Base-by-base conservation (phyloP, 169 alveolate species). In the Hepatocystis sp. region DNA sequence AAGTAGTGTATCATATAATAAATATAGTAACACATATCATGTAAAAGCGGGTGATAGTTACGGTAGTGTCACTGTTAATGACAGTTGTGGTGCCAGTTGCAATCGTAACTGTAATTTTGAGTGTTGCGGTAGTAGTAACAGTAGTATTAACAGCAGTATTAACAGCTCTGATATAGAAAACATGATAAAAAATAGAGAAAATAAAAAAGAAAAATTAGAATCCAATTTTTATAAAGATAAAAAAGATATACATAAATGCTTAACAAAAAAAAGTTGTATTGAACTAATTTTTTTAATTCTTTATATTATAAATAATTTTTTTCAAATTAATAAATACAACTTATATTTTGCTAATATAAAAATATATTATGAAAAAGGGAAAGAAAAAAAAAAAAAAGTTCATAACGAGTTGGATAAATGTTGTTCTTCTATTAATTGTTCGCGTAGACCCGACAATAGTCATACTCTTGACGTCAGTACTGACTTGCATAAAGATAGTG, bases 141-240 rank as follows among this genome's bases (percentile, higher is more conserved):
- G n/a, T n/a, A n/a, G n/a, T n/a, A n/a, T n/a, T n/a, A n/a, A n/a
- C 8, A 68, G 86, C 34, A 76, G 88, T n/a, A 27, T 76, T 2
- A 27, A 58, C 44, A 76, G 88, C 32, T 40, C 88, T 5, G 88
- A 76, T 39, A 76, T 76, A 44, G 88, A 76, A 15, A 58, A 76
- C 2, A 23, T 76, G 36, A 44, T 27, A 0, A 25, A 23, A 27
- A 55, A 28, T 0, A 40, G 39, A 8, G 46, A 32, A 23, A 17
- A 40, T 2, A 63, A 23, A 27, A 39, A 55, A 15, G 49, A 23
- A 17, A 53, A 30, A 28, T 1, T 23, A 19, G 7, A 30, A 13
- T 30, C 30, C 2, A 46, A 65, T 36, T 40, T 63, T 49, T 81
- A 51, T 32, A 63, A 28, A 81, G 67, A 49, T 34, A 81, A 81